phyloP scores from a whole-genome alignment of 768 basidiomycete genomes.

The Boletus reticulatus region DNA sequence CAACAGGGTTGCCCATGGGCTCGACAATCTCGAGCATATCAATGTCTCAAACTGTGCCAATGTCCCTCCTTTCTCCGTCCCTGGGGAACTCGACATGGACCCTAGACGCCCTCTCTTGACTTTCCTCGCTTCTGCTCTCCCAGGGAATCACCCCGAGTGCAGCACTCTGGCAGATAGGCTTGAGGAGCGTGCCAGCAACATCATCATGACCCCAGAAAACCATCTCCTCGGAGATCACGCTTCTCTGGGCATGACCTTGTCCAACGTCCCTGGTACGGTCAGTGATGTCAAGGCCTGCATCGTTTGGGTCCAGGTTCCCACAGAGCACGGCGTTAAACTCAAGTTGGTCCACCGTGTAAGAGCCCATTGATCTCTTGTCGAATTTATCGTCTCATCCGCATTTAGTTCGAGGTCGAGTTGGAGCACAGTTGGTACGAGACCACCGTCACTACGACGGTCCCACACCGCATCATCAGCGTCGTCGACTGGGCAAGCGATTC shows the following conservation, averaged over 20 bases:
- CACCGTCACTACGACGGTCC: conserved; percentile 66
- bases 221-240: conserved; percentile 48
- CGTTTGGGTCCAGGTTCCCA: conserved; percentile 81
- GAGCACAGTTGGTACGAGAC: conserved; percentile 96
- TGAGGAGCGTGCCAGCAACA: conserved; percentile 47
- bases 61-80: conserved; percentile 24
- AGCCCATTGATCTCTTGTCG: neutral
- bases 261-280: conserved; percentile 67
- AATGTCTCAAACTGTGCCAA: conserved; percentile 57
- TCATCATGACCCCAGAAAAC: conserved; percentile 41
- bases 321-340: conserved; percentile 57
- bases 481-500: conserved; percentile 95
- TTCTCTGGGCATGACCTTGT: conserved; percentile 32
- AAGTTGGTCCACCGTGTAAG: conserved; percentile 60
- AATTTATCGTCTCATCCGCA: neutral
- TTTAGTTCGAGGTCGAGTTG: conserved; percentile 88
- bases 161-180: conserved; percentile 48
- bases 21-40: conserved; percentile 41
- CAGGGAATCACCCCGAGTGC: conserved; percentile 42
- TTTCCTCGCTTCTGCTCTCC: conserved; percentile 76
- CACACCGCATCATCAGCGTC: conserved; percentile 80
- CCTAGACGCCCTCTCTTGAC: conserved; percentile 61
- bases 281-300: conserved; percentile 78
- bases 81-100: conserved; percentile 30
- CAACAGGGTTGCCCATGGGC: conserved; percentile 10